phyloP scores from a whole-genome alignment of 441 rosid species.

The Biscutella laevigata region DNA sequence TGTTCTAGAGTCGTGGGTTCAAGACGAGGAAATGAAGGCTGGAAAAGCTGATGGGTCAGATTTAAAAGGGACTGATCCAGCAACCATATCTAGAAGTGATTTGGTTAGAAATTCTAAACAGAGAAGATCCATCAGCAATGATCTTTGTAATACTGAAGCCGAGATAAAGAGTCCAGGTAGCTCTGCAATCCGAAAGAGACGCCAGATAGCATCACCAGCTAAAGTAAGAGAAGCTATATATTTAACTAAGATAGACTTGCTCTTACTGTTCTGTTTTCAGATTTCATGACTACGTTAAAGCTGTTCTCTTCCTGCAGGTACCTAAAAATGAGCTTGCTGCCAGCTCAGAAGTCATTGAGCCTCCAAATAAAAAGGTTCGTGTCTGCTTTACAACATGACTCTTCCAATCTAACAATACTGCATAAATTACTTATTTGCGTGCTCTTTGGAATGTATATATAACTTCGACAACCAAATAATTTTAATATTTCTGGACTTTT shows the following conservation, averaged over 20 bases:
- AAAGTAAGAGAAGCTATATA: constrained; percentile 38
- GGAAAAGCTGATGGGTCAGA: constrained; percentile 39
- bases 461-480: constrained; percentile 4
- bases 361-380: constrained; percentile 49
- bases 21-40: constrained; percentile 50
- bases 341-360: constrained; percentile 34
- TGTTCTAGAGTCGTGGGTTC: constrained; percentile 54
- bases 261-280: constrained; percentile 15
- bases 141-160: constrained; percentile 33
- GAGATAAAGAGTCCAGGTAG: constrained; percentile 37
- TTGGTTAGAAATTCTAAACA: constrained; percentile 33
- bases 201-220: constrained; percentile 49
- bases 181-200: constrained; percentile 41
- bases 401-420: neutral
- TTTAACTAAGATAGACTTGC: neutral
- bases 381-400: constrained; percentile 20
- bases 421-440: neutral
- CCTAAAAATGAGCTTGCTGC: constrained; percentile 43
- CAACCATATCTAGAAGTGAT: constrained; percentile 36
- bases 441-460: constrained; percentile 5
- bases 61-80: constrained; percentile 38
- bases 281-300: constrained; percentile 30
- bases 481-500: neutral
- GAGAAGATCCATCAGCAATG: constrained; percentile 31
- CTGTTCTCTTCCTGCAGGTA: constrained; percentile 38